Base-by-base conservation (phyloP, 2,329 filamentous ascomycete species). In the Myotisia sp. region DNA sequence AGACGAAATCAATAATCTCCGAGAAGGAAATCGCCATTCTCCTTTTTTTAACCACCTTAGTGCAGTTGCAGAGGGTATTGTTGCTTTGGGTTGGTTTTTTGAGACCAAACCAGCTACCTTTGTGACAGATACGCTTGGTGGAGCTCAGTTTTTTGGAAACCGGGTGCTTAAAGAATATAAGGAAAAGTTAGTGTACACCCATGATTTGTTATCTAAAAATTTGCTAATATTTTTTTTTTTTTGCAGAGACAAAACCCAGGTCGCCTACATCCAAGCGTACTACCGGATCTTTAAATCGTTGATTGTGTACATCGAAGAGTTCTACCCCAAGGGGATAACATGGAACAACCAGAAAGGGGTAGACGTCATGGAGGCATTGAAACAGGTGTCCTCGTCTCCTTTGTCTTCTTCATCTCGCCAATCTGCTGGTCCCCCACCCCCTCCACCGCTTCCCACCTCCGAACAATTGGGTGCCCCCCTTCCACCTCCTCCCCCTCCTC, bases 91-190 rank as follows among this genome's bases (percentile, higher is more conserved):
- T 21, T 98, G 90, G 90, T 80, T 95, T 38, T 73, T 90, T 31
- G 81, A 92, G 34, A 70, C 64, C 43, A 85, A 84, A 53, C 90
- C 90, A 2, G 76, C 72, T 43, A 86, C 90, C 51, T 82, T 86
- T 49, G 79, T 95, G 29, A 77, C 77, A 29, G 86, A 93, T 46
- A 78, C 78, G 39, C 67, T 92, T 13, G 76, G 78, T 19, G 79
- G 84, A 33, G 83, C 86, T 26, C 79, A 95, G 55, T 92, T 92
- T 63, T 94, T 83, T 49, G 90, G 90, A 21, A 95, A 98, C 64
- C 76, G 86, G 47, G 82, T 98, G 23, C 64, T 95, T 46, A 92
- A 85, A 61, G 80, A 92, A 48, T 77, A 80, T 58, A 94, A 92
- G 61, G 86, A 81, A 43, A 79, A 74, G 76, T 79, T 54, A 46